Evolutionary conservation across 1,284 basidiomycete species (phyloP).

Genomic region (Fomitopsis schrenkii): DNA sequence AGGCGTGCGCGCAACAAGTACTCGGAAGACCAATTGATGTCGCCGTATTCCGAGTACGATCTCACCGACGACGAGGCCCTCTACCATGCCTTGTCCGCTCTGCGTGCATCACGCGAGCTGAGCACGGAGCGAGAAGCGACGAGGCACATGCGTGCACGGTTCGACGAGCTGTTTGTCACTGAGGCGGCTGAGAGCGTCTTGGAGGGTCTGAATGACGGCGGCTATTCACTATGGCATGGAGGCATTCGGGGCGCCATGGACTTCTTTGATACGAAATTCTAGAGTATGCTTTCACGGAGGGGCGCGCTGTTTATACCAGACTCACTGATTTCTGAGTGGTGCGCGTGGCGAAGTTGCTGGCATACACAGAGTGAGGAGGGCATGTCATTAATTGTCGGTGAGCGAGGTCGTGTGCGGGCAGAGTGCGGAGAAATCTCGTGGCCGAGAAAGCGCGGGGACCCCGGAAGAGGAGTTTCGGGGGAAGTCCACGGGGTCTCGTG

Average conservation of each 20-base stretch:
- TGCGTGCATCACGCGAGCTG: constrained; percentile 24
- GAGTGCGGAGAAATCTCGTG: neutral
- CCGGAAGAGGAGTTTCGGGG: constrained; percentile 13
- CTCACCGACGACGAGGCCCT: constrained; percentile 41
- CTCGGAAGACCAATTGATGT: constrained; percentile 32
- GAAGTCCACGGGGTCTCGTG: constrained; percentile 24
- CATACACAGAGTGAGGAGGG: neutral
- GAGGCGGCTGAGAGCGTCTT: constrained; percentile 18
- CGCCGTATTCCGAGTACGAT: constrained; percentile 36
- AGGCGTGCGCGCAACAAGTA: constrained; percentile 14
- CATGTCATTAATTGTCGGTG: neutral
- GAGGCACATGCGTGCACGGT: neutral
- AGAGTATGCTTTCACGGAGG: neutral
- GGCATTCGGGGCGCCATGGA: constrained; percentile 24
- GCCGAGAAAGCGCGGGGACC: constrained; percentile 22
- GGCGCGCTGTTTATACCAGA: neutral
- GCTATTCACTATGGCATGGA: constrained; percentile 20
- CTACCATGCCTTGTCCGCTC: constrained; percentile 30
- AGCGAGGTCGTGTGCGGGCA: neutral
- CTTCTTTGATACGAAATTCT: constrained; percentile 12
- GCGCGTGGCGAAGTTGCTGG: neutral
- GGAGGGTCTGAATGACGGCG: constrained; percentile 13
- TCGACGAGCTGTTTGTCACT: constrained; percentile 22
- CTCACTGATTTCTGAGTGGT: neutral
- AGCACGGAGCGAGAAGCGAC: neutral